Base-by-base conservation (phyloP, 106 monocot species). In the Platanthera guangdongensis region DNA sequence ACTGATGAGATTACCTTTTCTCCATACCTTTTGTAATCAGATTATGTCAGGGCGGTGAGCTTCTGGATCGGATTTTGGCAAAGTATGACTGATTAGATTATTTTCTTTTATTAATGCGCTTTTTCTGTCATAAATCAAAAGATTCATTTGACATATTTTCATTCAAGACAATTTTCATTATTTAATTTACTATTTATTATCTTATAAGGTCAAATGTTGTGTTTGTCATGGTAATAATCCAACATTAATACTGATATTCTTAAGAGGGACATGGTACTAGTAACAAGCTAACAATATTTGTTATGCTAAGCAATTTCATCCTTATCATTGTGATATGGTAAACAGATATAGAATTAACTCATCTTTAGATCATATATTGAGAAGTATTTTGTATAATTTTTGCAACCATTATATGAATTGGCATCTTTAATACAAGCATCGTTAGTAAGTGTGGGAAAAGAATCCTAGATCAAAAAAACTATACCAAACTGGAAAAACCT, bases 31-130 rank as follows among this genome's bases (percentile, higher is more conserved):
- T n/a, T 70, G 70, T 13, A 49, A 82, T 39, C 80, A 95, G 95
- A 83, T 90, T 95, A 84, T 95, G 95, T 52, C 90, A 95, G 75
- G 95, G 95, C 71, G 95, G 93, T 57, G 95, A 95, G 81, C 83
- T 95, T 52, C 85, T 95, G 68, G 92, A 95, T 75, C 88, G 88
- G 19, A 95, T 95, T 82, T 85, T 95, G 68, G 70, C 92, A 77
- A 93, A 90, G 95, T 92, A 88, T 88, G 90, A 65, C 7, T 86
- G 7, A 12, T 52, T 52, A 73, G 18, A 51, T 78, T 53, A 9
- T 47, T 59, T n/a, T 70, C 46, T 19, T 59, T 59, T 59, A 21
- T 4, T 18, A 6, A 59, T 59, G 18, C 19, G 13, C 55, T 55
- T 15, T 55, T 14, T 13, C 55, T 15, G 55, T 55, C 16, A 55